Evolutionary conservation across 805 yeast species (phyloP), one percentile per base, ranked within the genome.

Genomic region (Candida montana): DNA sequence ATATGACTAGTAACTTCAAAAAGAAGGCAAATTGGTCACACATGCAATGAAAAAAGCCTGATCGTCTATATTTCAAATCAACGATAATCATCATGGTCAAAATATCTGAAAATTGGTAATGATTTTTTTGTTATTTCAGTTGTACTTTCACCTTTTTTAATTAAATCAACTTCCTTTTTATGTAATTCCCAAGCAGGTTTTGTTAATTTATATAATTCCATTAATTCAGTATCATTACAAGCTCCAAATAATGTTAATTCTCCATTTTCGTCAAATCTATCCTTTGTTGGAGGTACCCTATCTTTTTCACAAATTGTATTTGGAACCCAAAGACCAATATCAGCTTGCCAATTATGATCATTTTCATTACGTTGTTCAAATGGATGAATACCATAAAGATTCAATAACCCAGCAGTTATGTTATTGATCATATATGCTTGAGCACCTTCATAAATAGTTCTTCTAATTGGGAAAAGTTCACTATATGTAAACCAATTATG

Each of bases 321-420:
- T 5, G 72, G 65, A 4, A 73, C 74, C 78, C 77, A 73, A 28
- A 72, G 48, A 18, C 61, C 58, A 38, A 72, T 59, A 42, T 71
- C 74, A n/a, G 49, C 40, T 45, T 68, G 73, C 50, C 60, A 71
- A 39, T 67, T 65, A 47, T 67, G 64, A 33, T 58, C 52, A 20
- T 21, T 21, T 27, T 43, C 44, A 28, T 46, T 35, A 5, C 16
- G 19, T 32, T 43, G 47, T 8, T 20, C 16, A 17, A 46, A 34
- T 16, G 47, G 42, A 27, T 43, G 36, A 3, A 21, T 15, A 55
- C 54, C 55, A 46, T 72, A 72, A 45, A 68, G 69, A 8, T 55
- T 52, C 6, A 54, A 46, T 35, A 72, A 54, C 8, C 64, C 57
- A 7, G 58, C 50, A 12, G 63, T 46, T 41, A 61, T 64, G 33